These are phyloP conservation scores for Gastrodia elata DNA, from an alignment of 106 monocot genomes.

Conservation along the genomic window DNA sequence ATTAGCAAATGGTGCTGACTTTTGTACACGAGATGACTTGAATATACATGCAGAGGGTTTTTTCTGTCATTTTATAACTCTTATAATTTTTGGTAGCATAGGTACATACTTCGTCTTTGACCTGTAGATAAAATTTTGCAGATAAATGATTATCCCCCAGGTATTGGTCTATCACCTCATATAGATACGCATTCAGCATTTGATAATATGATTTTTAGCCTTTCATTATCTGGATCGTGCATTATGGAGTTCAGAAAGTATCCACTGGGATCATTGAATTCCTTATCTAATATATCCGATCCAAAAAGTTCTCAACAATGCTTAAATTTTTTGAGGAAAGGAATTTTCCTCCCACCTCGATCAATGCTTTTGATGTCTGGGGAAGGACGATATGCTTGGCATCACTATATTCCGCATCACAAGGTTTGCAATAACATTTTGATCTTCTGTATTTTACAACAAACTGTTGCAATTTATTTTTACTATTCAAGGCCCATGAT, in stretches of 20 bases:
- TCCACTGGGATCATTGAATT: constrained; percentile 5
- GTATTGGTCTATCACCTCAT: constrained; percentile 90
- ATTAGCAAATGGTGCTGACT: too few species aligned
- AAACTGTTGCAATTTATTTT: neutral
- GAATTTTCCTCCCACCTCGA: constrained; percentile 77
- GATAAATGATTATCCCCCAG: constrained; percentile 92
- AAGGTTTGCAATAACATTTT: constrained; percentile 40
- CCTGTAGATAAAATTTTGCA: constrained; percentile 18
- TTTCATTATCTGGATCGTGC: constrained; percentile 75
- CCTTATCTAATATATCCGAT: constrained; percentile 11
- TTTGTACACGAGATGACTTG: neutral
- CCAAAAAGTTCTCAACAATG: constrained; percentile 8
- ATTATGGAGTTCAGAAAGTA: constrained; percentile 68
- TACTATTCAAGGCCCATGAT: neutral
- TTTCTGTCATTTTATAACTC: neutral
- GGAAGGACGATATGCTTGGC: constrained; percentile 96
- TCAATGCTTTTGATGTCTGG: constrained; percentile 96
- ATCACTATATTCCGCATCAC: constrained; percentile 98
- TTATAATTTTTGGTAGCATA: neutral
- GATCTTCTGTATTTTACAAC: neutral
- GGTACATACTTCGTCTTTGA: neutral
- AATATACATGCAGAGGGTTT: neutral
- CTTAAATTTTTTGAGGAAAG: constrained; percentile 40
- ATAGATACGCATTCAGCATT: constrained; percentile 98
- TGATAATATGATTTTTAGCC: constrained; percentile 75